Base-by-base conservation (phyloP, 1,284 basidiomycete genomes). In the Leccinum holopus region DNA sequence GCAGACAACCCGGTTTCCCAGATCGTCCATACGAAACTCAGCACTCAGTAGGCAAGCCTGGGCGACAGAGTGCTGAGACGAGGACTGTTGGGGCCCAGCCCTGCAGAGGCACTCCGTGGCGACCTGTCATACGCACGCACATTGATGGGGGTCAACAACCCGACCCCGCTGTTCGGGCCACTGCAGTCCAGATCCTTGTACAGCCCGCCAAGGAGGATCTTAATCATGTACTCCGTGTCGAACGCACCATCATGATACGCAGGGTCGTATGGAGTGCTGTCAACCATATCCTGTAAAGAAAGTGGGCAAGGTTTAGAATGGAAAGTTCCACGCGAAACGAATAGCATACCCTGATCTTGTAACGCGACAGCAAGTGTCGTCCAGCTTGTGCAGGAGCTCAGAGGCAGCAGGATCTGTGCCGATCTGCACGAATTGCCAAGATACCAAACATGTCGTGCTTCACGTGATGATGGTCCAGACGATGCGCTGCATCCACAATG, bases 401-500 rank as follows among this genome's bases (percentile, higher is more conserved):
- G 81, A 73, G 1, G 83, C 84, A 32, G 71, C 30, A 30, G 30
- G 30, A 30, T 30, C 30, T 5, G 5, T 30, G 30, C 30, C 30
- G 30, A 30, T 30, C 30, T 30, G 84, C 51, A 83, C 79, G 63
- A 85, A 84, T 41, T 82, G 81, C 21, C 21, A 21, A 21, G 37
- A 86, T 77, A 33, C 82, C 80, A 30, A 85, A 75, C 68, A 69
- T 79, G 64, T 70, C 72, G 41, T 61, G 64, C 39, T 74, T 77
- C 53, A 80, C 71, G 12, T 70, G 67, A 3, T 68, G 70, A 18
- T 67, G 67, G 62, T 86, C 83, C 28, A 87, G 76, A 25, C 84
- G 77, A 35, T 77, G 74, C 0, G 85, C 84, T 1, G 76, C 76
- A 0, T 78, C 71, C 3, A 84, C 75, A 49, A 87, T 85, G 2